Base-by-base conservation (phyloP, 257 asterid genomes). In the Nicotiana attenuata region DNA sequence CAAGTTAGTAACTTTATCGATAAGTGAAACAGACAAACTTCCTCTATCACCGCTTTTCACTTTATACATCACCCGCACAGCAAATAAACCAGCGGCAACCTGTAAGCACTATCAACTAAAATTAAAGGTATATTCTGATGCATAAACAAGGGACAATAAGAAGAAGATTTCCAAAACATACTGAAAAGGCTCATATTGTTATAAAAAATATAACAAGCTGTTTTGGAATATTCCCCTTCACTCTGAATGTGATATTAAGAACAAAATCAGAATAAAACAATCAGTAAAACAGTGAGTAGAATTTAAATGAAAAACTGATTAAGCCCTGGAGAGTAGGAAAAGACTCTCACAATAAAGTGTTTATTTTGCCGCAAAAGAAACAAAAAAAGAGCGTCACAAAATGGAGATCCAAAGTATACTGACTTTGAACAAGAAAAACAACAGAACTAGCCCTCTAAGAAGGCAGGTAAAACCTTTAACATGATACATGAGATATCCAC, bases 41-140 rank as follows among this genome's bases (percentile, higher is more conserved):
- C 98, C 97, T 65, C 80, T 84, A 80, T 91, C 92, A 5, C 95
- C 93, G 73, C 68, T 78, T 81, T 89, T 89, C 83, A 93, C 85
- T 87, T 92, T 96, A 83, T 83, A 81, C 95, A 94, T 93, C n/a
- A 83, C 86, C 69, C 89, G 93, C 81, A 93, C 96, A 82, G 83
- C 87, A 89, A 91, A 89, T 87, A 90, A 87, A 84, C 91, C 82
- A 86, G 93, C 87, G 84, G 97, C 90, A 78, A 91, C 89, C 99
- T 96, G 94, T 68, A 85, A 83, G 57, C 45, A 75, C 80, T 9
- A 75, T 75, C 64, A 75, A 22, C 16, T 24, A 75, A 24, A 35
- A 75, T 50, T 50, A 50, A 26, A 75, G 80, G 64, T 59, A 50
- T 75, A 73, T 61, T 50, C 26, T 75, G 80, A 24, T 26, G 45